Percentiles rank a stretch among this genome's conserved stretches.
phyloP scores from a whole-genome alignment of 768 basidiomycete species.

The Naganishia onofrii region DNA sequence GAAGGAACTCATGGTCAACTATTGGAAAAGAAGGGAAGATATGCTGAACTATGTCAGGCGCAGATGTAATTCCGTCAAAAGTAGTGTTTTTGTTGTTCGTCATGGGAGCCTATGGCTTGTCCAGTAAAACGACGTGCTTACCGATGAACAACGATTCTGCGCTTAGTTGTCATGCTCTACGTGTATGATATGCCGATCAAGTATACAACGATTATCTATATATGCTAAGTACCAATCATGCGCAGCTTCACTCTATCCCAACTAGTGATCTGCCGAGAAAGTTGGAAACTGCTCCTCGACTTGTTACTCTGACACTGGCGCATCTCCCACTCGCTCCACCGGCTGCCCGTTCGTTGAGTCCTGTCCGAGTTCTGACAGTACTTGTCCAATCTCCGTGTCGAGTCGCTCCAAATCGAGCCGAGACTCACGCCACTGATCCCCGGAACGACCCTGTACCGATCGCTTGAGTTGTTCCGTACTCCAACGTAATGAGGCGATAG shows the following conservation, averaged over 20 bases:
- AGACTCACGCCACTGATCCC: neutral
- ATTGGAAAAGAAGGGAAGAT: slow-evolving; percentile 40
- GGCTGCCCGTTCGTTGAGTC: neutral
- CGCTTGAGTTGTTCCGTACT: slow-evolving; percentile 6
- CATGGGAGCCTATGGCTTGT: neutral
- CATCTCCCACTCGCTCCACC: neutral
- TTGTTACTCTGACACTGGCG: neutral
- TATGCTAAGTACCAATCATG: neutral
- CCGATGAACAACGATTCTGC: neutral
- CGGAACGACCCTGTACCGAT: neutral
- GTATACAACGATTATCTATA: slow-evolving; percentile 1
- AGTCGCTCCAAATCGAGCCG: neutral
- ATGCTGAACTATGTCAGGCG: slow-evolving; percentile 42
- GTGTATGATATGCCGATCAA: neutral
- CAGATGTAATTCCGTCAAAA: slow-evolving; percentile 26
- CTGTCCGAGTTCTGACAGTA: neutral
- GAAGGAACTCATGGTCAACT: slow-evolving; percentile 46
- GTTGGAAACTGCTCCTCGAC: neutral
- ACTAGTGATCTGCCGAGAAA: too few species aligned
- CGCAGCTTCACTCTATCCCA: neutral
- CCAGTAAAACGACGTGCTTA: too few species aligned
- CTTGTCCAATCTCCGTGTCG: slow-evolving; percentile 5
- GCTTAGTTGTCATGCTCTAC: neutral
- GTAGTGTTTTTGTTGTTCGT: too few species aligned
- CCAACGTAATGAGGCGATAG: slow-evolving; percentile 2